Evolutionary conservation across 805 yeast genomes (phyloP).

Genomic region (Clavispora fructus): DNA sequence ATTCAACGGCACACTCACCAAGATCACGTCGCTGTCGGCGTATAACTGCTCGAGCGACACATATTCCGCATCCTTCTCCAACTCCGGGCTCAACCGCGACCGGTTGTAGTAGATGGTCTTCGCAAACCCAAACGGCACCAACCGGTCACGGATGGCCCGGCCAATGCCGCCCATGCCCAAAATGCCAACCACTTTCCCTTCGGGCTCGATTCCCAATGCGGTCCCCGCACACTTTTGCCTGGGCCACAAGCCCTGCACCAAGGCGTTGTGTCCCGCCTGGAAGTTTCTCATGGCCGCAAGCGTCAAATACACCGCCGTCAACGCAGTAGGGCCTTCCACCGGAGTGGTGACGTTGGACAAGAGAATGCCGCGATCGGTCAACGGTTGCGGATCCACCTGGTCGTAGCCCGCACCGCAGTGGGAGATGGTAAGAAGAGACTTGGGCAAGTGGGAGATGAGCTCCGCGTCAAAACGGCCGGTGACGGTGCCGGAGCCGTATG

Average conservation of each 20-base stretch:
- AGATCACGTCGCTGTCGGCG: constrained; percentile 58
- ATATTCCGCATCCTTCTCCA: constrained; percentile 67
- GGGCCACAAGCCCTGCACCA: constrained; percentile 60
- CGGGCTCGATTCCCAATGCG: constrained; percentile 69
- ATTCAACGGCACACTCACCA: constrained; percentile 76
- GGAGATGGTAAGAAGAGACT: constrained; percentile 45
- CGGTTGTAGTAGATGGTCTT: constrained; percentile 73
- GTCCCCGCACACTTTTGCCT: constrained; percentile 41
- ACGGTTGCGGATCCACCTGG: constrained; percentile 55
- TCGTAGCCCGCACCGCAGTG: constrained; percentile 78
- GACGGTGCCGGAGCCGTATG: constrained; percentile 44
- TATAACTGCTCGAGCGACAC: constrained; percentile 67
- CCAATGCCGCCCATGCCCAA: constrained; percentile 92
- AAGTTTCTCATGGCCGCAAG: constrained; percentile 66
- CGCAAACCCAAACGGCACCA: constrained; percentile 71
- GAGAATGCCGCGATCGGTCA: constrained; percentile 50
- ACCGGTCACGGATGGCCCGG: constrained; percentile 66
- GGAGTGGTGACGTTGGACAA: constrained; percentile 63
- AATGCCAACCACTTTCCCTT: constrained; percentile 71
- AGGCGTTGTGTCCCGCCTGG: constrained; percentile 49
- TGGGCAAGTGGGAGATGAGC: constrained; percentile 49
- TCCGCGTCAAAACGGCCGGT: constrained; percentile 69
- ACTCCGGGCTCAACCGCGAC: constrained; percentile 48
- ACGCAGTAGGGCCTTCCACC: constrained; percentile 70
- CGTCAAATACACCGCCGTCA: constrained; percentile 58